These are phyloP conservation scores for Sphaerosporella brunnea DNA, from an alignment of 495 filamentous ascomycete species.

Conservation along the genomic window DNA sequence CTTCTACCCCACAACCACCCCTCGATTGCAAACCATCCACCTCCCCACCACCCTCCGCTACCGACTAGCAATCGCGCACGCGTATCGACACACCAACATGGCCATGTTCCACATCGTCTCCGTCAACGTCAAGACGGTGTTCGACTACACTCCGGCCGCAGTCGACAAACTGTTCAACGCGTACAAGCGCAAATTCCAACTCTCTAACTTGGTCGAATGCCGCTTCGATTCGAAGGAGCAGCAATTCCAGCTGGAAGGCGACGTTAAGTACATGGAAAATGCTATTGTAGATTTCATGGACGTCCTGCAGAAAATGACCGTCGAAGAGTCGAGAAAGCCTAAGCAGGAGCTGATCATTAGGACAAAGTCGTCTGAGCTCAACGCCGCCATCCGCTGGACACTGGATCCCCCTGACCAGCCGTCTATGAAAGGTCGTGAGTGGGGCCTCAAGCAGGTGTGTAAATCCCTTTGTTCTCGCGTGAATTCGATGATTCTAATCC, in stretches of 20 bases:
- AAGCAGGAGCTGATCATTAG: not conserved
- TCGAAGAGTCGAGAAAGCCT: not conserved
- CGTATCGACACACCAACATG: not conserved
- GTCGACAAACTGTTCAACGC: conserved; percentile 1
- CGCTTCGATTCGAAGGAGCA: not conserved
- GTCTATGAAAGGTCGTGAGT: no score
- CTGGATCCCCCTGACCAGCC: no score
- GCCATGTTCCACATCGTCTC: not conserved
- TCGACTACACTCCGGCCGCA: conserved; percentile 4
- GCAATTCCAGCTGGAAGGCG: conserved; percentile 2
- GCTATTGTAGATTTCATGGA: conserved; percentile 3
- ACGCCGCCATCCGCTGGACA: not conserved
- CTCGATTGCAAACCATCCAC: not conserved
- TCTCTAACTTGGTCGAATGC: not conserved
- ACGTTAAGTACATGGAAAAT: not conserved
- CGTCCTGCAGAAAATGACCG: not conserved
- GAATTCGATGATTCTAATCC: not conserved
- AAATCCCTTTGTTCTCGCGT: not conserved
- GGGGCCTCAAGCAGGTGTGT: no score
- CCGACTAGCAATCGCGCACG: not conserved
- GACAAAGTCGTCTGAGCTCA: not conserved
- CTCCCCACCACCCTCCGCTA: not conserved
- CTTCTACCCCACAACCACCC: not conserved
- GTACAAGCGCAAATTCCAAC: not conserved
- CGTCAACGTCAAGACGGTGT: not conserved